Conservation (phyloP, 2,329 filamentous ascomycete genomes). For the Phaeosphaeria sp. region DNA sequence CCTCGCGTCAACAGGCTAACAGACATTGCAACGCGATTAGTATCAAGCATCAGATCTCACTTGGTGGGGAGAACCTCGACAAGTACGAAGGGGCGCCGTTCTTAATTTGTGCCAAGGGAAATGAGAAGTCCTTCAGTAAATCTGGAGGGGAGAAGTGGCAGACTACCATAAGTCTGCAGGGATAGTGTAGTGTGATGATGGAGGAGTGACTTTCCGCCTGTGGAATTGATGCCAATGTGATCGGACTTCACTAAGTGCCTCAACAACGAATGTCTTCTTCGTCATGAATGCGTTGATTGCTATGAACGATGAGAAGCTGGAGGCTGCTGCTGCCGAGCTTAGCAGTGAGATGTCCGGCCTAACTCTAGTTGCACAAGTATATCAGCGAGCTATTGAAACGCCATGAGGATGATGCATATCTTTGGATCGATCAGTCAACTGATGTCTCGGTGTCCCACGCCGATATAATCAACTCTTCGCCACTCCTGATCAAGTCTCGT, state of each 20-base stretch:
- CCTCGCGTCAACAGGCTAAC: constrained; percentile 49
- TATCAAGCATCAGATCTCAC: constrained; percentile 48
- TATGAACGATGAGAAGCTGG: constrained; percentile 26
- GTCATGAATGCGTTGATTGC: constrained; percentile 43
- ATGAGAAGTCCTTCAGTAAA: constrained; percentile 44
- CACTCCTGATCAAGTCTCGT: not conserved
- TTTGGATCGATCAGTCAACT: not conserved
- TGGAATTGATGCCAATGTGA: constrained; percentile 52
- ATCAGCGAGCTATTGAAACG: constrained; percentile 7
- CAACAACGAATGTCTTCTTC: constrained; percentile 46
- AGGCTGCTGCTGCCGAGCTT: constrained; percentile 36
- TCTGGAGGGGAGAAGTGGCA: constrained; percentile 29
- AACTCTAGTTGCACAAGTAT: constrained; percentile 15
- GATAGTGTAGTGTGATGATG: constrained; percentile 50
- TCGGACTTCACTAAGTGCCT: constrained; percentile 44
- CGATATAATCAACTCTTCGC: not conserved
- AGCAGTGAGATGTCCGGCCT: constrained; percentile 19
- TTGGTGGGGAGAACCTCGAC: constrained; percentile 49
- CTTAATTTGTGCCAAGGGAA: constrained; percentile 40
- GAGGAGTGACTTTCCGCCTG: constrained; percentile 47
- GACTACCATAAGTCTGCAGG: constrained; percentile 40
- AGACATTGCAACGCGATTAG: constrained; percentile 51
- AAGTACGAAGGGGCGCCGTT: constrained; percentile 45
- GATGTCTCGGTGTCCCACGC: not conserved
- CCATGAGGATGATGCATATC: not conserved